Evolutionary conservation across 352 stramenopile genomes (phyloP), one percentile per base, ranked within the genome.

Genomic region (Pythium monospermum): DNA sequence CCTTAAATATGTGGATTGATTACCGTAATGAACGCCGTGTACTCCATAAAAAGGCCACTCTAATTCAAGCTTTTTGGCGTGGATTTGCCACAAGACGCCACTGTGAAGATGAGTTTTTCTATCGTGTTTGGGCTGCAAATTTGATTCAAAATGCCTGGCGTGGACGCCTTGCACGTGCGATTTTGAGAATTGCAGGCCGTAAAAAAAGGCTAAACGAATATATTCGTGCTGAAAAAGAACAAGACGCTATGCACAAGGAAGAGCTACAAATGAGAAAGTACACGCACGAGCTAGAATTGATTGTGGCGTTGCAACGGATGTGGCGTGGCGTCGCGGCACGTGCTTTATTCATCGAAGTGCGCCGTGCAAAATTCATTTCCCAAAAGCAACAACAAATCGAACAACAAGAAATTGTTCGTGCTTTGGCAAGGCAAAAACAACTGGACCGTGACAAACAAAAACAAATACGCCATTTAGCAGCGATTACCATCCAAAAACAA

Each of bases 91-190:
- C 59, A 22, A 71, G 82, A 1, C 71, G 78, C 0, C 31, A 53
- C 2, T 49, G 71, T 5, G 82, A 93, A 62, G 72, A 93, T 40
- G 48, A 72, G 19, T 88, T 71, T 62, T 85, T 76, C 8, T 68
- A 68, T 18, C 51, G 59, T 18, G 45, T 87, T 1, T 93, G 82
- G 82, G 82, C 82, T 0, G 55, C 67, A 0, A 68, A 90, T 15
- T 47, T 85, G n/a, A 76, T 90, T 26, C 79, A 93, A 36, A 88
- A 66, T 5, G 69, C 71, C 5, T 93, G 79, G 79, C 70, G 82
- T 10, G 66, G 76, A 10, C 60, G 79, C 1, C 53, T 93, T n/a
- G 71, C 64, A 0, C 67, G 66, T 27, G 56, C 68, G 2, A 59
- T 93, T 10, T 45, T 89, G 56, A 71, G 76, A 15, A 51, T 73